Evolutionary conservation across 140 eudicot species (phyloP).

Genomic region (Erigeron philadelphicus): DNA sequence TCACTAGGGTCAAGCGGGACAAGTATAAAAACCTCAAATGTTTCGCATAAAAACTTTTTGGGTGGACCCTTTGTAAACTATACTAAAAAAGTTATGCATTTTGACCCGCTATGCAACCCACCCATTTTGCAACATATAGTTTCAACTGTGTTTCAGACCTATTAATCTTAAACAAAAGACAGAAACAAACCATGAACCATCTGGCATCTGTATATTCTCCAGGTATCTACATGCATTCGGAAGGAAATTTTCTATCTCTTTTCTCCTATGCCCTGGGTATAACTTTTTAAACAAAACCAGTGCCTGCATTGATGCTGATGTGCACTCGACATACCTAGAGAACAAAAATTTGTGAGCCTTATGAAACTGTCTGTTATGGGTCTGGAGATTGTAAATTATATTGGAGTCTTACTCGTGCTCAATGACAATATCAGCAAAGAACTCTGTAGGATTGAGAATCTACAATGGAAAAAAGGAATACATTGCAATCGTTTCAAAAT

Average conservation of each 20-base stretch:
- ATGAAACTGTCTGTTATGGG: background rate
- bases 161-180: background rate
- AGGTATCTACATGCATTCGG: constrained; percentile 45
- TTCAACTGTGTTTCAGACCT: background rate
- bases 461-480: background rate
- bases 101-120: background rate
- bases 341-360: constrained; percentile 12
- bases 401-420: constrained; percentile 64
- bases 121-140: background rate
- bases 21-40: too few relatives aligned
- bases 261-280: constrained; percentile 60
- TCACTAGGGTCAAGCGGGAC: background rate
- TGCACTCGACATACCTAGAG: constrained; percentile 79
- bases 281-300: constrained; percentile 57
- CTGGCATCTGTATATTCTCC: constrained; percentile 56
- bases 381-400: background rate
- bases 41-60: too few relatives aligned
- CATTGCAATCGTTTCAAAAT: background rate
- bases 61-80: too few relatives aligned
- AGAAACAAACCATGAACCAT: constrained; percentile 71
- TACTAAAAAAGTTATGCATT: background rate
- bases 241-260: constrained; percentile 58
- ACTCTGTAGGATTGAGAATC: constrained; percentile 58
- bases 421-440: constrained; percentile 64
- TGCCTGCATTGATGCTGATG: constrained; percentile 72